Evolutionary conservation across 805 yeast genomes (phyloP).

Genomic region (Blastobotrys terrestris): DNA sequence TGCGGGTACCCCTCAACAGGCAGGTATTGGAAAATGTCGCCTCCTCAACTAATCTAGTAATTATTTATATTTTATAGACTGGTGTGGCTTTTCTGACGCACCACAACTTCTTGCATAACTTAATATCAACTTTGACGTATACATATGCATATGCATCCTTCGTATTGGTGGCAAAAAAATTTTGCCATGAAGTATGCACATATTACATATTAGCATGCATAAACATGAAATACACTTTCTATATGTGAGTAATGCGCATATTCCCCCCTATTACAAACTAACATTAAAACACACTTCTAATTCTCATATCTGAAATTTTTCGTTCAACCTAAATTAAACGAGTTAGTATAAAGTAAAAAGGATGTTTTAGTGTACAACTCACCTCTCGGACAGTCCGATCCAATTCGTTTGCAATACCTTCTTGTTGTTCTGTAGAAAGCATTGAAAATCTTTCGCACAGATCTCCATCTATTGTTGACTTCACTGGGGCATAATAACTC

Average conservation of each 20-base stretch:
- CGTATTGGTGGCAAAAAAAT: too few relatives aligned
- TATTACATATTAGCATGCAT: too few relatives aligned
- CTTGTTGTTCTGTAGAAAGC: conserved; percentile 19
- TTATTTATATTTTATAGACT: not conserved
- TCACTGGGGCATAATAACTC: conserved; percentile 75
- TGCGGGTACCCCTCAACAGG: conserved; percentile 64
- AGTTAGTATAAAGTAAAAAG: not conserved
- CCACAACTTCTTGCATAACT: too few relatives aligned
- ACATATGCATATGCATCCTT: too few relatives aligned
- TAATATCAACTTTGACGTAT: not conserved
- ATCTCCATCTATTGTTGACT: conserved; percentile 83
- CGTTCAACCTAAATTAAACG: conserved; percentile 20
- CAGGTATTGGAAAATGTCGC: conserved; percentile 30
- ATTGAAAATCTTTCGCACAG: conserved; percentile 53
- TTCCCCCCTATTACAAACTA: not conserved
- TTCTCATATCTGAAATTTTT: conserved; percentile 28
- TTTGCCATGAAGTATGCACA: too few relatives aligned
- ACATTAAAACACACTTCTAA: conserved; percentile 21
- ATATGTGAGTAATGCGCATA: not conserved
- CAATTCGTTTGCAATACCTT: conserved; percentile 27
- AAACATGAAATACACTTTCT: too few relatives aligned
- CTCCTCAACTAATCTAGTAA: conserved; percentile 15
- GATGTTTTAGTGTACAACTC: conserved; percentile 2
- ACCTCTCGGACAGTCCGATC: conserved; percentile 27
- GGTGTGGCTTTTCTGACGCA: not conserved